These are phyloP conservation scores for Beta corolliflora DNA, from an alignment of 179 eudicot genomes.

Conservation along the genomic window DNA sequence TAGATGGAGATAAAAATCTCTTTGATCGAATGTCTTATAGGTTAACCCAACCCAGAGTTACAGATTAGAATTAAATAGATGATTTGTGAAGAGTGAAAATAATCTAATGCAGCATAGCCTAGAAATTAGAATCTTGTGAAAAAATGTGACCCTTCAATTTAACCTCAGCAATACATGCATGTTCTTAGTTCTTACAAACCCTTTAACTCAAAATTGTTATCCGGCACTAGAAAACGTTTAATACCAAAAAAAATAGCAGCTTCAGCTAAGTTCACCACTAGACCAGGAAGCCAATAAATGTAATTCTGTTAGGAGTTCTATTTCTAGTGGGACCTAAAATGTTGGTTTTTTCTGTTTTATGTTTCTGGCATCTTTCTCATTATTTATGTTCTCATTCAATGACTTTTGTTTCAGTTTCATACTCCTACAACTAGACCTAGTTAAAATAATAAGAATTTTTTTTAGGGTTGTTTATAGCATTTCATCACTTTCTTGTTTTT, in stretches of 20 bases:
- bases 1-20: no score
- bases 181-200: neutral
- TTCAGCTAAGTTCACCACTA: constrained; percentile 19
- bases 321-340: constrained; percentile 28
- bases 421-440: neutral
- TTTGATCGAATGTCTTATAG: no score
- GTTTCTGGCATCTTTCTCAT: constrained; percentile 29
- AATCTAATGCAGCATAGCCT: no score
- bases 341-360: constrained; percentile 39
- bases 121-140: no score
- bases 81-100: no score
- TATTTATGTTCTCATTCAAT: constrained; percentile 17
- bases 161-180: no score
- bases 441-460: neutral
- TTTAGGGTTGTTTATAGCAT: neutral
- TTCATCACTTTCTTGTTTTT: neutral
- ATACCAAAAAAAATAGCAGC: neutral
- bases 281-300: constrained; percentile 24
- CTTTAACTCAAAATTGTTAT: neutral
- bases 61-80: no score
- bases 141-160: no score
- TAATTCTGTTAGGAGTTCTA: constrained; percentile 24
- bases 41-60: no score
- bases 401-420: constrained; percentile 20
- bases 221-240: constrained; percentile 21